Evolutionary conservation across 2,329 filamentous ascomycete genomes (phyloP).

Genomic region (Aspergillus pseudoviridinutans): DNA sequence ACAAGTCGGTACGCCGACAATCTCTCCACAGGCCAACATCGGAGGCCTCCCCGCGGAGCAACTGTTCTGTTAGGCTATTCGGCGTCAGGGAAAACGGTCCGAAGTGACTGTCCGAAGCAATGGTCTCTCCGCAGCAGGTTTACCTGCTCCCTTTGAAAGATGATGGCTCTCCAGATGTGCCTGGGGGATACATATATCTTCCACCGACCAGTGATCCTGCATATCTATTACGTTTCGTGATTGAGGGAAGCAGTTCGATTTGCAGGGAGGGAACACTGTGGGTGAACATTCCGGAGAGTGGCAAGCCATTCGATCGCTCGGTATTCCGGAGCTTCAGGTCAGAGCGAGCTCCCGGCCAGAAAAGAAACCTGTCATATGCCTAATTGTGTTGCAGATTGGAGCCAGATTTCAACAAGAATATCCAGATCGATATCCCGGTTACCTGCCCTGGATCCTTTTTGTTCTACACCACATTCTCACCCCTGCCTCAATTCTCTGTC

Average conservation of each 20-base stretch:
- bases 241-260: conserved; percentile 93
- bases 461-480: conserved; percentile 89
- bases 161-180: conserved; percentile 83
- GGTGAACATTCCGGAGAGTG: conserved; percentile 87
- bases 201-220: conserved; percentile 69
- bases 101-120: background rate
- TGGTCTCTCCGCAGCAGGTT: conserved; percentile 53
- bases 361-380: conserved; percentile 10
- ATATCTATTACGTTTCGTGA: conserved; percentile 79
- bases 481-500: conserved; percentile 72
- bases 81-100: background rate
- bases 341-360: conserved; percentile 27
- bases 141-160: conserved; percentile 90
- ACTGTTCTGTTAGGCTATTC: background rate
- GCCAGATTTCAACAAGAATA: conserved; percentile 87
- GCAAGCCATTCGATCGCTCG: conserved; percentile 69
- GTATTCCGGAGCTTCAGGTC: conserved; percentile 88
- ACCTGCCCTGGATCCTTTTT: conserved; percentile 80
- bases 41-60: background rate
- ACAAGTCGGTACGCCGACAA: background rate
- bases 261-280: conserved; percentile 91
- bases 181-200: conserved; percentile 87
- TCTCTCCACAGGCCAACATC: background rate
- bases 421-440: conserved; percentile 86
- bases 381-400: conserved; percentile 54